phyloP scores from a whole-genome alignment of 441 rosid species.

The Bocquillonia castaneifolia region DNA sequence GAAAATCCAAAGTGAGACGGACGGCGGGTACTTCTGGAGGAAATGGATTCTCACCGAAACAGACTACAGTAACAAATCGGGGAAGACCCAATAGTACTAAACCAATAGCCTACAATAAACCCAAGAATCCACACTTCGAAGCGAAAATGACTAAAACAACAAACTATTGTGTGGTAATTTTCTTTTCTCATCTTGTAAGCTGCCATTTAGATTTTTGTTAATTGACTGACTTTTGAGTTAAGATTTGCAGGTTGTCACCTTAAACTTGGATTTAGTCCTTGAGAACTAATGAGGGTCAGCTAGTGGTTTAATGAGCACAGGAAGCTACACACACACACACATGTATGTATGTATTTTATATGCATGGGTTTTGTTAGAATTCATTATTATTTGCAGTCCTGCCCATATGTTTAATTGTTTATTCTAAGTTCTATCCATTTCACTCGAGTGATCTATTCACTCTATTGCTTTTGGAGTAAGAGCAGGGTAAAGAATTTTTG shows the following conservation, averaged over 20 bases:
- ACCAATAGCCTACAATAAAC: neutral
- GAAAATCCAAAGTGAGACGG: neutral
- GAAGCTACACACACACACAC: neutral
- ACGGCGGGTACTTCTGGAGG: constrained; percentile 3
- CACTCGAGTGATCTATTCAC: no score
- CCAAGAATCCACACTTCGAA: constrained; percentile 22
- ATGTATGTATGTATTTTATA: no score
- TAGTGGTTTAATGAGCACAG: neutral
- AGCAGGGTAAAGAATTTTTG: neutral
- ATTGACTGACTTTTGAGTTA: neutral
- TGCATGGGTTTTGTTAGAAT: no score
- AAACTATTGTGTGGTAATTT: constrained; percentile 11
- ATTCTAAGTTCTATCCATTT: no score
- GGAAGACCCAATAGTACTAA: neutral
- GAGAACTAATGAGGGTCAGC: neutral
- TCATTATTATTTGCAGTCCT: no score
- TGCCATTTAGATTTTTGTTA: neutral
- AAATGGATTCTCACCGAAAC: neutral
- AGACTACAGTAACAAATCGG: neutral
- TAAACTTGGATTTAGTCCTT: neutral
- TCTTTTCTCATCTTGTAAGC: neutral
- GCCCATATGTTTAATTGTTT: no score
- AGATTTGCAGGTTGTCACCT: no score
- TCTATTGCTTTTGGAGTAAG: no score
- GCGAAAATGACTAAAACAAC: neutral